A percentile compares a stretch with the other conserved stretches of the same genome.
phyloP scores from a whole-genome alignment of 1,284 basidiomycete genomes.

The Dichomitus squalens region DNA sequence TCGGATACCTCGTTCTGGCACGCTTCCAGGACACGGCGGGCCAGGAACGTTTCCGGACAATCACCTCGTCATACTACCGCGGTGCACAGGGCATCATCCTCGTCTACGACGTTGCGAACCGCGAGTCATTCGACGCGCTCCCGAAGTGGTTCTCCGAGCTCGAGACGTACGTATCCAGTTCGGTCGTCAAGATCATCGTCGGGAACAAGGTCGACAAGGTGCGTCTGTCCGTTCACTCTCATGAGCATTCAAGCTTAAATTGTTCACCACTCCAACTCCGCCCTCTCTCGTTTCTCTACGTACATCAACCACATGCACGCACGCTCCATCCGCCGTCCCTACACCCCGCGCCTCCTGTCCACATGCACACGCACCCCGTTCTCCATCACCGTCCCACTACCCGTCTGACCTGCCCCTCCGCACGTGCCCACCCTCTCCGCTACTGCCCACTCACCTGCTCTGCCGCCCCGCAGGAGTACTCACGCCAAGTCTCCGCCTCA shows the following conservation, averaged over 20 bases:
- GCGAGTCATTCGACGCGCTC: constrained; percentile 90
- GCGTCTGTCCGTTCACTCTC: constrained; percentile 8
- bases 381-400: neutral
- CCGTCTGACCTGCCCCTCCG: neutral
- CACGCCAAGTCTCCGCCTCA: constrained; percentile 79
- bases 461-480: constrained; percentile 67
- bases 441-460: neutral
- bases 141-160: constrained; percentile 94
- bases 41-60: constrained; percentile 89
- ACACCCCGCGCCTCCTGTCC: neutral
- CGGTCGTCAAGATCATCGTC: constrained; percentile 94
- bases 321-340: no score
- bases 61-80: constrained; percentile 91
- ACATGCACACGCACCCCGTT: neutral
- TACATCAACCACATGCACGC: no score
- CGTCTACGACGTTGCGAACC: constrained; percentile 93
- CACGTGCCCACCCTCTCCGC: neutral
- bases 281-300: no score
- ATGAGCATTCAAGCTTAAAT: no score
- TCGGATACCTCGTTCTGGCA: neutral
- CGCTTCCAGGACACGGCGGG: constrained; percentile 82
- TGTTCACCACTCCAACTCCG: no score
- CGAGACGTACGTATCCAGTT: constrained; percentile 87
- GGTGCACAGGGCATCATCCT: constrained; percentile 95
- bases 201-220: constrained; percentile 97